A percentile compares a stretch with the other conserved stretches of the same genome.
These are phyloP conservation scores for Furcasterigmium sp. DNA, from an alignment of 2,329 filamentous ascomycete genomes.

Conservation along the genomic window DNA sequence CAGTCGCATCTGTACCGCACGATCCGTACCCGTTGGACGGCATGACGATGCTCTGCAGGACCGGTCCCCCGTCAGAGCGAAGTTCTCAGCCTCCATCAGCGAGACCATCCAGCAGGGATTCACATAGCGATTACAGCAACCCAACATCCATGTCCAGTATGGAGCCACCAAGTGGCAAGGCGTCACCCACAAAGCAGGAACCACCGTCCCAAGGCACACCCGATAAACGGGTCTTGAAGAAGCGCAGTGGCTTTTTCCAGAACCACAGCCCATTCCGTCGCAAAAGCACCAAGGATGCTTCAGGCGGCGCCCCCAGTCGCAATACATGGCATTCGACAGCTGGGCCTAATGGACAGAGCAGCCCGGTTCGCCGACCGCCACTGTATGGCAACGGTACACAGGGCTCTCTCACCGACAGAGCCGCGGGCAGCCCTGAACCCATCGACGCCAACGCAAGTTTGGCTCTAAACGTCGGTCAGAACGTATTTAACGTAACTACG, in stretches of 20 bases:
- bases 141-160: constrained; percentile 84
- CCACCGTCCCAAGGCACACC: constrained; percentile 30
- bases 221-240: constrained; percentile 64
- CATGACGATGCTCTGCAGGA: constrained; percentile 95
- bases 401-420: constrained; percentile 34
- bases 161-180: constrained; percentile 68
- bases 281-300: constrained; percentile 76
- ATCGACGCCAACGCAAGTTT: constrained; percentile 90
- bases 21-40: constrained; percentile 93
- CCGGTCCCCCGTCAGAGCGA: constrained; percentile 57
- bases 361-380: constrained; percentile 31
- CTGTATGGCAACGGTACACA: constrained; percentile 30
- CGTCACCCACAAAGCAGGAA: constrained; percentile 66
- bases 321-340: constrained; percentile 54
- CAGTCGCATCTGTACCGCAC: constrained; percentile 70
- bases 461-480: constrained; percentile 90
- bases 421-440: constrained; percentile 65
- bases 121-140: constrained; percentile 85
- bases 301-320: constrained; percentile 36
- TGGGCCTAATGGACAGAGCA: constrained; percentile 13
- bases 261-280: constrained; percentile 88
- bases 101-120: constrained; percentile 79
- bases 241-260: constrained; percentile 85
- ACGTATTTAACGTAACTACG: constrained; percentile 88
- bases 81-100: constrained; percentile 49